Percentiles rank a stretch among this genome's conserved stretches.
Conservation (phyloP, 192 early-diverging fungal species). For the Backusella psychrophila region DNA sequence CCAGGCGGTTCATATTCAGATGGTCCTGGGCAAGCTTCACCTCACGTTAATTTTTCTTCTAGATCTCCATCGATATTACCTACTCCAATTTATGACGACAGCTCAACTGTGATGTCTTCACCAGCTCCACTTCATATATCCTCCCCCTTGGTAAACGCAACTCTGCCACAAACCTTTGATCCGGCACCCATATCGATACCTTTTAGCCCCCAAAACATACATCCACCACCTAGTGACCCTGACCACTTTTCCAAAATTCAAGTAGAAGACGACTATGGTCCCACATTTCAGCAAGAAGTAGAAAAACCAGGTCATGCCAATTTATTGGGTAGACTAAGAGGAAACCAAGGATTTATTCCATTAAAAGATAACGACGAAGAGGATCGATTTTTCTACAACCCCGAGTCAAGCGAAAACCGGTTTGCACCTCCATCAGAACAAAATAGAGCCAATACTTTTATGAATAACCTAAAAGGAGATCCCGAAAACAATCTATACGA, state of each 20-base stretch:
- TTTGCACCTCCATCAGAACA: not conserved
- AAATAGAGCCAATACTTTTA: not conserved
- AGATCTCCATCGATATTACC: slow-evolving; percentile 1
- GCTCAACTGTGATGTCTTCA: not conserved
- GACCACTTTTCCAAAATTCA: not conserved
- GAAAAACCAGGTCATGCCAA: not conserved
- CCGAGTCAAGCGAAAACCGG: not conserved
- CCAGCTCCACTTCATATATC: not conserved
- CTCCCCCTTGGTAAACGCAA: not conserved
- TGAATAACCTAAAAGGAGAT: not conserved
- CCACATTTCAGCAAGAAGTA: not conserved
- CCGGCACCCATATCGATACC: not conserved
- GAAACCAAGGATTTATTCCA: slow-evolving; percentile 1
- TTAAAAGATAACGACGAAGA: not conserved
- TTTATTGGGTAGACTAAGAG: not conserved
- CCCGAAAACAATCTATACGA: not conserved
- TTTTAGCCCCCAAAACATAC: not conserved
- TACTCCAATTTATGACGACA: not conserved
- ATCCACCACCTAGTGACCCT: not conserved
- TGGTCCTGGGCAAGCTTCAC: not conserved
- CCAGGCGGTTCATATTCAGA: not conserved
- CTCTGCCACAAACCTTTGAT: not conserved
- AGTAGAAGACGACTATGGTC: not conserved
- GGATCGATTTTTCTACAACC: not conserved
- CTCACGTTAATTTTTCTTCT: not conserved